Evolutionary conservation across 1,139 yeast species (phyloP), one percentile per base, ranked within the genome.

Genomic region (Eremothecium sinecaudum): DNA sequence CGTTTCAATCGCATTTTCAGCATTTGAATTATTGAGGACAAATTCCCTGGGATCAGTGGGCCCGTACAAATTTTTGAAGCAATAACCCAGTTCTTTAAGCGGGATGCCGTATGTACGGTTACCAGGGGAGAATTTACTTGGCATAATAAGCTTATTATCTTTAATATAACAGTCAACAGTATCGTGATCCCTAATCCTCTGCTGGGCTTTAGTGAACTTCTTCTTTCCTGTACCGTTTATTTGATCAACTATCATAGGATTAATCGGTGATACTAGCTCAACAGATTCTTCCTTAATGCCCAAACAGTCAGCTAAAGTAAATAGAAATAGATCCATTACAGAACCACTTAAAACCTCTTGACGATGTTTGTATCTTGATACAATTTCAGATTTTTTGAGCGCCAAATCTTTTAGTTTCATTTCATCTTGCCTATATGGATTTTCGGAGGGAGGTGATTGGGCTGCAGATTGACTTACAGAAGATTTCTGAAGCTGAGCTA

Each of bases 201-300:
- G 57, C 4, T 48, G 48, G 10, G 56, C 52, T 32, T 90, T 56
- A 3, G 53, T 45, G 3, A 49, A 18, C 32, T 53, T 53, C 39
- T 48, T 53, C 42, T 53, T 57, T 13, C 59, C 58, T 3, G 56
- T 44, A 9, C 56, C 53, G 35, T 57, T 57, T 9, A 51, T 43
- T 15, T 42, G 44, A 26, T 53, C 59, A 11, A 51, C 42, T 10
- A 50, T 35, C 17, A 40, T 36, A 18, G 44, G 51, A 3, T 59
- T 49, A 16, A 56, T 46, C 18, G 45, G 41, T 20, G 42, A 38
- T 16, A 50, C 41, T n/a, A 53, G 40, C 17, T 50, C 58, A 21
- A 46, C 43, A 11, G 47, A 43, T 11, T 44, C 49, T 38, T 51
- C 58, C 24, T 45, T 47, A 4, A 52, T 37, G 19, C 53, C 60